Evolutionary conservation across 768 basidiomycete species (phyloP).

Genomic region (Kwoniella sp.): DNA sequence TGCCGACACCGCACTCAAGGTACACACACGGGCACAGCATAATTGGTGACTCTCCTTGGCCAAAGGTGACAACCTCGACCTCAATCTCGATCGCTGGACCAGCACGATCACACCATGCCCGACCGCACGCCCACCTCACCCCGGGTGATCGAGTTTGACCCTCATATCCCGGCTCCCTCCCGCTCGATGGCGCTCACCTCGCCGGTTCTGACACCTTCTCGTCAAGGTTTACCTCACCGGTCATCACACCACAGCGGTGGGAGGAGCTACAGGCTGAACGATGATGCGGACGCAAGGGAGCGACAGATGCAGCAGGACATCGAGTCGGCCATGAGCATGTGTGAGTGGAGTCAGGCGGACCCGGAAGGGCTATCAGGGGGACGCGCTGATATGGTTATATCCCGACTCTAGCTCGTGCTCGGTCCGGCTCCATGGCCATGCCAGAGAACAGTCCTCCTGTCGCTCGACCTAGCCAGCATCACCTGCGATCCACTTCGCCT

Average conservation of each 20-base stretch:
- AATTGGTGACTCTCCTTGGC: no score
- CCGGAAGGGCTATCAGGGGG: no score
- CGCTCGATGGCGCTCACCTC: conserved; percentile 17
- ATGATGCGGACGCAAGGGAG: conserved; percentile 69
- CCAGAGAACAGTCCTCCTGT: conserved; percentile 23
- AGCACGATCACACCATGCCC: conserved; percentile 9
- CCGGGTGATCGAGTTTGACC: conserved; percentile 40
- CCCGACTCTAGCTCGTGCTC: conserved; percentile 40
- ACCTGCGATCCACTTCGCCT: conserved; percentile 39
- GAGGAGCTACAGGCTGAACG: conserved; percentile 24
- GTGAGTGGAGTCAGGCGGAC: conserved; percentile 35
- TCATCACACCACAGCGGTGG: conserved; percentile 4
- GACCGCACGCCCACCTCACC: conserved; percentile 36
- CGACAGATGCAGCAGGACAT: conserved; percentile 91
- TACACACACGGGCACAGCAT: no score
- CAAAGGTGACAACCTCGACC: no score
- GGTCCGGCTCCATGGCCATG: conserved; percentile 38
- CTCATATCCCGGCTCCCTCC: conserved; percentile 20
- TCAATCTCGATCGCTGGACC: no score
- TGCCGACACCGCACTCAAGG: no score
- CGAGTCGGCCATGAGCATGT: conserved; percentile 65
- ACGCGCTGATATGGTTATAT: neutral
- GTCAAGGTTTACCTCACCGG: conserved; percentile 12
- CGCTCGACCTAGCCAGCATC: conserved; percentile 27
- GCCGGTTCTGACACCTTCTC: conserved; percentile 22